Percentiles rank a stretch among this genome's conserved stretches.
These are phyloP conservation scores for Aureobasidium sp. DNA, from an alignment of 2,329 filamentous ascomycete species.

Conservation along the genomic window DNA sequence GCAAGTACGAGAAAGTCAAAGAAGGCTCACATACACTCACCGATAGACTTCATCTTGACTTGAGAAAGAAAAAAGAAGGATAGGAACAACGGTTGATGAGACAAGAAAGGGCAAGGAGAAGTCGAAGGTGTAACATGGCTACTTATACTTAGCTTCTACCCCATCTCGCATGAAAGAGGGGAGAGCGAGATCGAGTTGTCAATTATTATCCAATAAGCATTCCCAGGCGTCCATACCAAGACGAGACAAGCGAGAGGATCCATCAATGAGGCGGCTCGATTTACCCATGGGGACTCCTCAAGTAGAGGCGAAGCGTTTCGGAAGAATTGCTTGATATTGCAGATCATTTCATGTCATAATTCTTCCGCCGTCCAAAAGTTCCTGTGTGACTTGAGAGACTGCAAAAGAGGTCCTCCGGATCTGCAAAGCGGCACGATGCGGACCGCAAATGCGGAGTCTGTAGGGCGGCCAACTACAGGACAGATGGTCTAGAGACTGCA, in stretches of 20 bases:
- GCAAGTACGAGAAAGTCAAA: background rate
- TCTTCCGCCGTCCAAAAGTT: background rate
- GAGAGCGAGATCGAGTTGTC: background rate
- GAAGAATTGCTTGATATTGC: conserved; percentile 13
- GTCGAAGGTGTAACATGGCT: background rate
- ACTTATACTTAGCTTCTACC: background rate
- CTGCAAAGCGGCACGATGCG: conserved; percentile 5
- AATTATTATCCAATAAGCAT: background rate
- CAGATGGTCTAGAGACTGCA: background rate
- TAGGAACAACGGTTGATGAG: background rate
- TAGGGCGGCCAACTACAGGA: background rate
- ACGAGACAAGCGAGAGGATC: conserved; percentile 1
- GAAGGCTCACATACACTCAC: background rate
- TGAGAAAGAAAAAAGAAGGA: background rate
- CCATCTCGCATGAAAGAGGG: background rate
- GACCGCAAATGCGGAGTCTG: background rate
- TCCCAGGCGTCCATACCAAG: background rate
- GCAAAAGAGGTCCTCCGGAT: background rate
- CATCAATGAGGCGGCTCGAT: conserved; percentile 1
- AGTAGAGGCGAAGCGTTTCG: conserved; percentile 8
- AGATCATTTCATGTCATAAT: background rate
- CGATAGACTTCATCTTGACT: background rate
- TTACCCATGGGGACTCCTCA: background rate
- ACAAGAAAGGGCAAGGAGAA: background rate
- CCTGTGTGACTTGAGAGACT: background rate